Conservation (phyloP, 73 alveolate genomes). For the Paramecium octaurelia region DNA sequence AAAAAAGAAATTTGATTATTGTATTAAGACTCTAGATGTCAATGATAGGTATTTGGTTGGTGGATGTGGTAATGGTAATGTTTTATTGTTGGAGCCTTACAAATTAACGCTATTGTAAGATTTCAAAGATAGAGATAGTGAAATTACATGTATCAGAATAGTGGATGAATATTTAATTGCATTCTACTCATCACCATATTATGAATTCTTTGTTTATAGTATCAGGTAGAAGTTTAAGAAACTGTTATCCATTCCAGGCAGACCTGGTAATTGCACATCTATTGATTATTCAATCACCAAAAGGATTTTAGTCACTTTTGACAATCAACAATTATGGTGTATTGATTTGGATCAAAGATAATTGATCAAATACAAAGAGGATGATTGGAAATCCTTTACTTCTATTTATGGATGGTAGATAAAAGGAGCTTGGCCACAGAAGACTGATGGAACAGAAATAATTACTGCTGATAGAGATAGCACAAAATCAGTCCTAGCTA, state of each 20-base stretch:
- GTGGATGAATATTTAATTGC: constrained; percentile 92
- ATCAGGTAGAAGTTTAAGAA: constrained; percentile 77
- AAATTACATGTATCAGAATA: constrained; percentile 85
- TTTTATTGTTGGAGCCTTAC: constrained; percentile 82
- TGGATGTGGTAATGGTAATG: constrained; percentile 84
- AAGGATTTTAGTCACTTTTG: constrained; percentile 86
- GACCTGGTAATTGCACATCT: constrained; percentile 84
- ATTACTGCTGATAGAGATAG: constrained; percentile 86
- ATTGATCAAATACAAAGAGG: constrained; percentile 79
- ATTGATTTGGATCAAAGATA: constrained; percentile 67
- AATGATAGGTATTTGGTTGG: constrained; percentile 85
- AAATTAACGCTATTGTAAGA: constrained; percentile 72
- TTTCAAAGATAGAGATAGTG: constrained; percentile 81
- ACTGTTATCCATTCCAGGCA: constrained; percentile 82
- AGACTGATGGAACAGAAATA: constrained; percentile 95
- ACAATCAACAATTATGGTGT: constrained; percentile 80
- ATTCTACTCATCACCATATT: constrained; percentile 81
- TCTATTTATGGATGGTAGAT: constrained; percentile 93
- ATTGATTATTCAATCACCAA: constrained; percentile 88
- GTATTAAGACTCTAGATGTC: constrained; percentile 79
- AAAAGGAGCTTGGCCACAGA: constrained; percentile 96
- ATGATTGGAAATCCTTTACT: constrained; percentile 79
- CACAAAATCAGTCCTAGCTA: constrained; percentile 80
- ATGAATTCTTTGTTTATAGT: constrained; percentile 85
- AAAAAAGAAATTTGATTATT: constrained; percentile 78